A percentile compares a stretch with the other conserved stretches of the same genome.
phyloP scores from a whole-genome alignment of 2,329 filamentous ascomycete species.

The Aspergillus tamarii region DNA sequence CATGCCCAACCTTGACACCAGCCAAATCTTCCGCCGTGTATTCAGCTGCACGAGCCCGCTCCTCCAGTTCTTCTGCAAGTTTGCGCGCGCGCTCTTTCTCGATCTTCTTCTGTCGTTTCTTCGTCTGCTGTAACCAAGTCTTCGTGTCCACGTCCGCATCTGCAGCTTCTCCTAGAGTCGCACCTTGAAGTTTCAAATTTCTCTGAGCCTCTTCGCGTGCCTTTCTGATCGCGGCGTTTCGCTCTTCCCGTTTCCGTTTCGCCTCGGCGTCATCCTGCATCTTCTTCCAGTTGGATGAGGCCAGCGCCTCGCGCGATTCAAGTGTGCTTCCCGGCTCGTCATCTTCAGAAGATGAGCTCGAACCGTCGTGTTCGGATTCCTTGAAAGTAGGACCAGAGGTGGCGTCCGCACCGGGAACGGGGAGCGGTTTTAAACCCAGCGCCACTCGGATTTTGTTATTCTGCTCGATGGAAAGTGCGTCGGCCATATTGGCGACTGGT shows the following conservation, averaged over 20 bases:
- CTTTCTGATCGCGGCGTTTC: constrained; percentile 80
- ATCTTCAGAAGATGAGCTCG: constrained; percentile 50
- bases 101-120: constrained; percentile 93
- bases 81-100: constrained; percentile 70
- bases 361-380: constrained; percentile 52
- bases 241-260: constrained; percentile 78
- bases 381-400: constrained; percentile 61
- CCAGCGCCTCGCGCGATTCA: constrained; percentile 62
- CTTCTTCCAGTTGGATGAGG: constrained; percentile 57
- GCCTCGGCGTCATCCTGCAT: constrained; percentile 69
- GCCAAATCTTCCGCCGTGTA: constrained; percentile 86
- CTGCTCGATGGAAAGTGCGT: constrained; percentile 80
- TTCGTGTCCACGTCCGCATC: constrained; percentile 73
- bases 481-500: constrained; percentile 44
- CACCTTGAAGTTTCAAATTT: constrained; percentile 74
- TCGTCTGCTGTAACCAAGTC: constrained; percentile 84
- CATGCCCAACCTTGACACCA: constrained; percentile 89
- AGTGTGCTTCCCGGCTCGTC: constrained; percentile 80
- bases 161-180: constrained; percentile 77
- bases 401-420: constrained; percentile 68
- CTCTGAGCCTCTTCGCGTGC: constrained; percentile 83
- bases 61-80: constrained; percentile 75
- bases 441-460: constrained; percentile 89
- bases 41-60: constrained; percentile 72
- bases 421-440: constrained; percentile 86